Evolutionary conservation across 1,139 yeast species (phyloP).

Genomic region (Debaryomyces coudertii): DNA sequence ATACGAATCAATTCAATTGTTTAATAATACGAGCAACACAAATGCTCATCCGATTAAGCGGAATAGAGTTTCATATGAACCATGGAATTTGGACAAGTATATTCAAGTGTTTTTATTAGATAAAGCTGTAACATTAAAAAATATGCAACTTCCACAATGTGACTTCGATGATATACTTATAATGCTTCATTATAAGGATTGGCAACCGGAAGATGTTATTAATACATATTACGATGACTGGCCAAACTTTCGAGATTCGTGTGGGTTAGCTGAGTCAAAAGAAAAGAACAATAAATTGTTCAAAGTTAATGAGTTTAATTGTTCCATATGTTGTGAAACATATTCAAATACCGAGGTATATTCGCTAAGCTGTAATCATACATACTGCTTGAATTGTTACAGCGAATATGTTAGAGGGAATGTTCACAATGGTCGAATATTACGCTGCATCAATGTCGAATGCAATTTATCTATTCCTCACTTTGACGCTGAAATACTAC

Average conservation of each 20-base stretch:
- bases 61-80: conserved; percentile 26
- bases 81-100: conserved; percentile 34
- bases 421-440: conserved; percentile 55
- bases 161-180: conserved; percentile 47
- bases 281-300: conserved; percentile 24
- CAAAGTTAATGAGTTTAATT: conserved; percentile 39
- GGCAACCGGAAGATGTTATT: conserved; percentile 76
- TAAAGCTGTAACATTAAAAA: conserved; percentile 22
- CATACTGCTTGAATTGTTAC: conserved; percentile 71
- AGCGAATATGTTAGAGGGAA: conserved; percentile 56
- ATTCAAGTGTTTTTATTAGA: conserved; percentile 25
- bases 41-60: conserved; percentile 24
- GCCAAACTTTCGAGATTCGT: conserved; percentile 41
- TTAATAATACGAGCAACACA: conserved; percentile 24
- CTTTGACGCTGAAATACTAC: conserved; percentile 27
- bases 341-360: conserved; percentile 45
- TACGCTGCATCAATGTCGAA: conserved; percentile 64
- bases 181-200: conserved; percentile 61
- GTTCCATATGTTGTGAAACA: conserved; percentile 74
- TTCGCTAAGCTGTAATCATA: conserved; percentile 68
- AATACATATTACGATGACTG: conserved; percentile 67
- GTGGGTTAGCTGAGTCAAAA: conserved; percentile 45
- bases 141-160: conserved; percentile 35
- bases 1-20: conserved; percentile 10
- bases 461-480: conserved; percentile 41